A percentile compares a stretch with the other conserved stretches of the same genome.
These are phyloP conservation scores for Russula virescens DNA, from an alignment of 768 basidiomycete genomes.

Conservation along the genomic window DNA sequence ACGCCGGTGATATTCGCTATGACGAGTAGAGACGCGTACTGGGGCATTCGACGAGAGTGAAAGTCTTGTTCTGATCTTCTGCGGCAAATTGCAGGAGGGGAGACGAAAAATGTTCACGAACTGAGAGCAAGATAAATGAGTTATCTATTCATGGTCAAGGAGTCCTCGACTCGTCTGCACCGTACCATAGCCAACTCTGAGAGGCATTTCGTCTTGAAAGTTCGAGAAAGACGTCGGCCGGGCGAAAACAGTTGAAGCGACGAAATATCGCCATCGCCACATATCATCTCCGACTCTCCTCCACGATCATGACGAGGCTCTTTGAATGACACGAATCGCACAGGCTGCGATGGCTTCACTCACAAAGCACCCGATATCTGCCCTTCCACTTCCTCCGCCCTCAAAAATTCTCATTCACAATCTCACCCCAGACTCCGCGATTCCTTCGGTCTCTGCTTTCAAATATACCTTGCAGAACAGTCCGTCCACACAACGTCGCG, in stretches of 20 bases:
- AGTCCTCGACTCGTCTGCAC: not conserved
- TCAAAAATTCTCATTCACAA: constrained; percentile 39
- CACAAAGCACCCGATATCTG: constrained; percentile 42
- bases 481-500: constrained; percentile 67
- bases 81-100: constrained; percentile 84
- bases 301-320: not conserved
- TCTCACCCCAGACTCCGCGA: constrained; percentile 54
- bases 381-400: constrained; percentile 45
- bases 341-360: constrained; percentile 17
- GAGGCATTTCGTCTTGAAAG: constrained; percentile 15
- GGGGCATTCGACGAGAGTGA: constrained; percentile 85
- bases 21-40: constrained; percentile 39
- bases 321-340: not conserved
- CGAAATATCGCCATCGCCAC: no score
- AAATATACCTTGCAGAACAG: constrained; percentile 42
- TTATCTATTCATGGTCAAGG: no score
- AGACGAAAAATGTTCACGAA: constrained; percentile 87
- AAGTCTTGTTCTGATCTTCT: constrained; percentile 61
- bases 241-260: not conserved
- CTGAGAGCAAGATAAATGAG: constrained; percentile 31
- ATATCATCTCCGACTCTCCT: no score
- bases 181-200: constrained; percentile 29
- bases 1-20: not conserved
- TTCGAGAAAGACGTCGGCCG: not conserved
- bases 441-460: constrained; percentile 49